Evolutionary conservation across 306 rosid genomes (phyloP), one percentile per base, ranked within the genome.

Genomic region (Quercus mongolica): DNA sequence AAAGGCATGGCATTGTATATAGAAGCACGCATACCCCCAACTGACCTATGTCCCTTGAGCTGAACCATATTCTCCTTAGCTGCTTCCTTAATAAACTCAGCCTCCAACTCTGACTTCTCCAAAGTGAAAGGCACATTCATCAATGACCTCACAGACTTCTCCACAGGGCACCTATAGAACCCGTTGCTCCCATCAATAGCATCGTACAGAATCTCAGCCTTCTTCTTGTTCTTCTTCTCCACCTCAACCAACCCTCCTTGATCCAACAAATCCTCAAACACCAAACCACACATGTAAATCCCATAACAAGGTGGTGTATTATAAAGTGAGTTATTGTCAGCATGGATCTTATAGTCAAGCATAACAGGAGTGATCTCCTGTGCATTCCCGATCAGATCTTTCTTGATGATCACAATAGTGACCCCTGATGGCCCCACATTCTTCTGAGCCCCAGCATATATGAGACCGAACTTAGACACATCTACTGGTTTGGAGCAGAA

Each of bases 351-450:
- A 86, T 77, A 91, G 56, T 95, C 99, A 67, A 95, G 86, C 99
- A 95, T 95, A 73, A 95, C 87, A 20, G 98, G 99, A 2, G 99
- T 91, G 26, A 76, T 5, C n/a, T 19, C 84, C 62, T 87, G 99
- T 5, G 98, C 90, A 63, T 83, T 86, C 1, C 98, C 99, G 49
- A 95, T 90, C 82, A 95, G 88, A 85, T 95, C 97, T 69, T 95
- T 95, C 81, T 90, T 84, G 46, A 95, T 63, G 11, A 95, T 95
- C 74, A 91, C 98, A 73, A 93, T 76, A 30, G 99, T 90, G n/a
- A 95, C 99, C 46, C 99, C 99, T 15, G 99, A 88, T 1, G 98
- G 99, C 1, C 98, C 98, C 63, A 95, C 98, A 46, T 95, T 95
- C 85, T 95, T 95, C 93, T 95, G 98, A 0, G 98, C 99, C 5